A percentile compares a stretch with the other conserved stretches of the same genome.
Conservation (phyloP, 2,329 filamentous ascomycete species). For the Aspergillus quadricinctus region DNA sequence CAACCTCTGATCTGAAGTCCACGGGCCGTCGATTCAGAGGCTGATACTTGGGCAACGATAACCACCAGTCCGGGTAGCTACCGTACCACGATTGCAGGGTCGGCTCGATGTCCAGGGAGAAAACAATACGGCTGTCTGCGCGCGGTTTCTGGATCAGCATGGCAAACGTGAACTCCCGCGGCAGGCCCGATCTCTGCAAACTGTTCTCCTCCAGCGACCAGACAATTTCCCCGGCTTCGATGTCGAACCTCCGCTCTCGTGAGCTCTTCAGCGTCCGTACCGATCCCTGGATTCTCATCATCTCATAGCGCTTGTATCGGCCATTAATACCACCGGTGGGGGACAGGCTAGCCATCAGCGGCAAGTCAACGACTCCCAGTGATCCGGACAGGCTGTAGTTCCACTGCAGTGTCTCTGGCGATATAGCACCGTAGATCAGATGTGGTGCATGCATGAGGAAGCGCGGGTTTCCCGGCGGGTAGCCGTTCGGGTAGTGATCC, state of each 20-base stretch:
- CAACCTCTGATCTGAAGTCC: conserved; percentile 40
- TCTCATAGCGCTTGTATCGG: conserved; percentile 45
- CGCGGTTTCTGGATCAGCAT: conserved; percentile 46
- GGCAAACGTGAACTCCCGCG: conserved; percentile 50
- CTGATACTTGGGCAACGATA: conserved; percentile 34
- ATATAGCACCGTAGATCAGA: conserved; percentile 45
- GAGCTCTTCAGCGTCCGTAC: conserved; percentile 38
- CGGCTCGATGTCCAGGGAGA: conserved; percentile 43
- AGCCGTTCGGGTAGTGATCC: neutral
- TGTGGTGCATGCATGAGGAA: conserved; percentile 50
- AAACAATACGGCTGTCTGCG: conserved; percentile 33
- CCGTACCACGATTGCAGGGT: conserved; percentile 40
- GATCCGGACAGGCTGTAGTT: conserved; percentile 45
- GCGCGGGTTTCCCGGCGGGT: conserved; percentile 30
- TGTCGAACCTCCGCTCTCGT: conserved; percentile 32
- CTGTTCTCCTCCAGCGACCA: conserved; percentile 50
- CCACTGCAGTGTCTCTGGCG: conserved; percentile 47
- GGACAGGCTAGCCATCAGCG: conserved; percentile 39
- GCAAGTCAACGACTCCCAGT: conserved; percentile 44
- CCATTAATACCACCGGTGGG: conserved; percentile 40
- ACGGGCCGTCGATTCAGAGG: conserved; percentile 34
- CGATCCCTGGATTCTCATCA: conserved; percentile 49
- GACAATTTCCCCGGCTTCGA: conserved; percentile 44
- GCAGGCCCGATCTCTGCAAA: conserved; percentile 46
- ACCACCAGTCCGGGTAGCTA: conserved; percentile 39